A percentile compares a stretch with the other conserved stretches of the same genome.
phyloP scores from a whole-genome alignment of 495 filamentous ascomycete genomes.

The Aspergillus baeticus region DNA sequence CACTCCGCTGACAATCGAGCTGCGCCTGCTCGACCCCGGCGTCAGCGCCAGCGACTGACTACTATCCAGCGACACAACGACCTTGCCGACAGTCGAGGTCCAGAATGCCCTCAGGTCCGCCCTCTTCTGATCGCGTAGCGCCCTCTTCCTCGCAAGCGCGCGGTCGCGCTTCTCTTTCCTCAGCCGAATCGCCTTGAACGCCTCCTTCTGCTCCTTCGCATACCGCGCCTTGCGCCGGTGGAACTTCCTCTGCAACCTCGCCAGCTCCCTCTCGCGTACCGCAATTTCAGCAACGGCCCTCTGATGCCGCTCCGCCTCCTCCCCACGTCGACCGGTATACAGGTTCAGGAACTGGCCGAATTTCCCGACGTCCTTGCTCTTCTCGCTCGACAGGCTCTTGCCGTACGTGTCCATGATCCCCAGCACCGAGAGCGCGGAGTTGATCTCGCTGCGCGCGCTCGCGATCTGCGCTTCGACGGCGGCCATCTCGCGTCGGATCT shows the following conservation, averaged over 20 bases:
- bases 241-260: slow-evolving; percentile 6
- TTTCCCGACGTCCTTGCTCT: slow-evolving; percentile 13
- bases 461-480: slow-evolving; percentile 10
- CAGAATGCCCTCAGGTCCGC: slow-evolving; percentile 55
- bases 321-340: slow-evolving; percentile 10
- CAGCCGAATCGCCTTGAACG: slow-evolving; percentile 25
- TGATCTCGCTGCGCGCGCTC: slow-evolving; percentile 18
- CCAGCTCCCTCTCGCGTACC: slow-evolving; percentile 11
- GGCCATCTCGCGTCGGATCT: slow-evolving; percentile 11
- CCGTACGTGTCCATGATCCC: slow-evolving; percentile 24
- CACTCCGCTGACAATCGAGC: slow-evolving; percentile 45
- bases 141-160: slow-evolving; percentile 28
- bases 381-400: neutral
- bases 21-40: slow-evolving; percentile 54
- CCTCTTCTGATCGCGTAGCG: slow-evolving; percentile 35
- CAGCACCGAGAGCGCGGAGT: slow-evolving; percentile 13
- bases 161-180: slow-evolving; percentile 7
- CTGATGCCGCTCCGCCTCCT: slow-evolving; percentile 10
- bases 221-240: slow-evolving; percentile 30
- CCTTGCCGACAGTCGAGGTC: slow-evolving; percentile 55
- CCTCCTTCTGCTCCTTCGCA: slow-evolving; percentile 22
- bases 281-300: slow-evolving; percentile 9
- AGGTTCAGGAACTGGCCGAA: slow-evolving; percentile 22
- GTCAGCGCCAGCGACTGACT: slow-evolving; percentile 36
- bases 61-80: slow-evolving; percentile 52